phyloP scores from a whole-genome alignment of 768 basidiomycete species.

The Pleurotus tuoliensis region DNA sequence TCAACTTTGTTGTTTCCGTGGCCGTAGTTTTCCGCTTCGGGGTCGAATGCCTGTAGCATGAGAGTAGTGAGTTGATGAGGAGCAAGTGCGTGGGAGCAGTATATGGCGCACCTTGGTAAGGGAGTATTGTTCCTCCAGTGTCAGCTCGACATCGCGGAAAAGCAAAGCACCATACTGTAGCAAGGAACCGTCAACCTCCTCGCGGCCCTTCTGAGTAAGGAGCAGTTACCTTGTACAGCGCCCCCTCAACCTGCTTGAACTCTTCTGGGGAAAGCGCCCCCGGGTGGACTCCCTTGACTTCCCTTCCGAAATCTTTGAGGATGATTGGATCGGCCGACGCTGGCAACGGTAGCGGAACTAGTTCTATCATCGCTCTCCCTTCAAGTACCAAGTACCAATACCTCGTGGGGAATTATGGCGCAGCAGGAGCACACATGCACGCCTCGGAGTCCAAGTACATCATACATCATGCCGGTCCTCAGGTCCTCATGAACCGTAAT shows the following conservation, averaged over 20 bases:
- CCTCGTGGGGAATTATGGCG: too few relatives aligned
- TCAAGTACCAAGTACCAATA: too few relatives aligned
- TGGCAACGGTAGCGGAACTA: conserved; percentile 65
- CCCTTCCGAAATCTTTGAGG: conserved; percentile 70
- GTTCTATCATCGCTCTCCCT: conserved; percentile 58
- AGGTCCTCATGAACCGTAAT: too few relatives aligned
- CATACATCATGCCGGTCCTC: too few relatives aligned
- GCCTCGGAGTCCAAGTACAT: too few relatives aligned
- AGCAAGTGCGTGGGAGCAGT: background rate
- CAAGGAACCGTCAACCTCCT: background rate
- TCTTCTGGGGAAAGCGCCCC: conserved; percentile 54
- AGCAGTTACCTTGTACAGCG: conserved; percentile 67
- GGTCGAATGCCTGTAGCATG: conserved; percentile 66
- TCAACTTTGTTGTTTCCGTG: conserved; percentile 89
- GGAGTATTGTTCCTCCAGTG: conserved; percentile 81
- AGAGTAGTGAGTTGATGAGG: background rate
- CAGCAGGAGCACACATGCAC: too few relatives aligned
- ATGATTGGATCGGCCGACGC: conserved; percentile 61
- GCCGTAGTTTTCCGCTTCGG: conserved; percentile 59
- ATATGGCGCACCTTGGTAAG: conserved; percentile 63
- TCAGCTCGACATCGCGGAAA: conserved; percentile 64
- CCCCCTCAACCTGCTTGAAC: conserved; percentile 63
- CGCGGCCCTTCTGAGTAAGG: background rate
- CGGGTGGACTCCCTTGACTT: conserved; percentile 72
- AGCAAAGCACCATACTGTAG: conserved; percentile 24